A percentile compares a stretch with the other conserved stretches of the same genome.
These are phyloP conservation scores for Dissophora globulifera DNA, from an alignment of 192 early-diverging fungal genomes.

Conservation along the genomic window DNA sequence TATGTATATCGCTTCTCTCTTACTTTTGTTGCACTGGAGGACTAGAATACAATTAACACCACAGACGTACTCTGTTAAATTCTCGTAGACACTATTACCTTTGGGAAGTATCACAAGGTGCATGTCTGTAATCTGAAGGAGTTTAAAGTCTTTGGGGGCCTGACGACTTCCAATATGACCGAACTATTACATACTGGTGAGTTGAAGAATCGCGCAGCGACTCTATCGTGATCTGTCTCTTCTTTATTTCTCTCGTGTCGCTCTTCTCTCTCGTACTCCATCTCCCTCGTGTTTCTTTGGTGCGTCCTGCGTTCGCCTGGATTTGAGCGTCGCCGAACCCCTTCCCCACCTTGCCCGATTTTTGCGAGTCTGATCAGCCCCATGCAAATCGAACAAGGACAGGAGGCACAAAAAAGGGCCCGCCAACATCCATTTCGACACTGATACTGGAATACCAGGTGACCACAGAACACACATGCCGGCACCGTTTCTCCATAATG, in stretches of 20 bases:
- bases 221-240: no score
- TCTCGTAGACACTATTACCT: conserved; percentile 82
- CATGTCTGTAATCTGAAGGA: conserved; percentile 98
- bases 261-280: no score
- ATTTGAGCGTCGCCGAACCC: no score
- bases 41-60: neutral
- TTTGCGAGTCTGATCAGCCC: no score
- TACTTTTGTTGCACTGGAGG: neutral
- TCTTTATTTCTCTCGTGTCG: no score
- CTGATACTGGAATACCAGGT: conserved; percentile 7
- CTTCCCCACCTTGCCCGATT: no score
- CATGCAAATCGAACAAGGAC: no score
- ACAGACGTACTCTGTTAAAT: neutral
- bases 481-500: no score
- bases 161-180: conserved; percentile 84
- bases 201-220: conserved; percentile 37
- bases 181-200: conserved; percentile 83
- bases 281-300: no score
- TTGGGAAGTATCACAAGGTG: conserved; percentile 93
- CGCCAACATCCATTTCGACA: no score
- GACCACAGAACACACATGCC: neutral
- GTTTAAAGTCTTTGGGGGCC: conserved; percentile 94
- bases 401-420: no score
- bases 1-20: conserved; percentile 49
- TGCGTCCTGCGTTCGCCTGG: no score